phyloP scores from a whole-genome alignment of 441 rosid genomes.

The Pelargonium myrrhifolium region DNA sequence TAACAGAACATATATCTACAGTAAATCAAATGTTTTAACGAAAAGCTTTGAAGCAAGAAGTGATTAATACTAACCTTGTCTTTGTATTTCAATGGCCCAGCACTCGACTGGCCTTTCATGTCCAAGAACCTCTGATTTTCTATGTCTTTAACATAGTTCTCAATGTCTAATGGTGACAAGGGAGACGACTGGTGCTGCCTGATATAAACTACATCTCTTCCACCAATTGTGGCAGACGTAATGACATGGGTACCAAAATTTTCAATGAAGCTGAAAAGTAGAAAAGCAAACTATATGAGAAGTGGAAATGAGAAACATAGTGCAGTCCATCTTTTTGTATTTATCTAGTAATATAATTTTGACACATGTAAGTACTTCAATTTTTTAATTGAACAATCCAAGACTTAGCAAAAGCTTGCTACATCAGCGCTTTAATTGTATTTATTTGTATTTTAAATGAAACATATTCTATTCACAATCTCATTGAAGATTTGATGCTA shows the following conservation, averaged over 20 bases:
- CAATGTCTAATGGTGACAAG: slow-evolving; percentile 45
- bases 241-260: slow-evolving; percentile 70
- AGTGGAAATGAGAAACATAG: slow-evolving; percentile 18
- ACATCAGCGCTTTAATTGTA: too few relatives aligned
- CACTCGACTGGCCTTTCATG: slow-evolving; percentile 40
- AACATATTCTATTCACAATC: not conserved
- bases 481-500: not conserved
- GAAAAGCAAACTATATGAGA: slow-evolving; percentile 9
- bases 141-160: slow-evolving; percentile 55
- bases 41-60: slow-evolving; percentile 4
- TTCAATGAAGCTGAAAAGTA: slow-evolving; percentile 53
- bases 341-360: not conserved
- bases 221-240: slow-evolving; percentile 66
- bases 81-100: slow-evolving; percentile 56
- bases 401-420: too few relatives aligned
- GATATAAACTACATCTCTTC: slow-evolving; percentile 66
- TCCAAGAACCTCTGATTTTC: slow-evolving; percentile 45
- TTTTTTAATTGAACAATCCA: too few relatives aligned
- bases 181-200: slow-evolving; percentile 70
- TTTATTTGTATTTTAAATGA: too few relatives aligned
- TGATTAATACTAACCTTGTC: slow-evolving; percentile 66
- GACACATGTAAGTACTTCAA: too few relatives aligned
- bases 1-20: not conserved
- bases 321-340: not conserved
- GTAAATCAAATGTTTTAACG: not conserved